Evolutionary conservation across 768 basidiomycete species (phyloP).

Genomic region (Boletus bicolor): DNA sequence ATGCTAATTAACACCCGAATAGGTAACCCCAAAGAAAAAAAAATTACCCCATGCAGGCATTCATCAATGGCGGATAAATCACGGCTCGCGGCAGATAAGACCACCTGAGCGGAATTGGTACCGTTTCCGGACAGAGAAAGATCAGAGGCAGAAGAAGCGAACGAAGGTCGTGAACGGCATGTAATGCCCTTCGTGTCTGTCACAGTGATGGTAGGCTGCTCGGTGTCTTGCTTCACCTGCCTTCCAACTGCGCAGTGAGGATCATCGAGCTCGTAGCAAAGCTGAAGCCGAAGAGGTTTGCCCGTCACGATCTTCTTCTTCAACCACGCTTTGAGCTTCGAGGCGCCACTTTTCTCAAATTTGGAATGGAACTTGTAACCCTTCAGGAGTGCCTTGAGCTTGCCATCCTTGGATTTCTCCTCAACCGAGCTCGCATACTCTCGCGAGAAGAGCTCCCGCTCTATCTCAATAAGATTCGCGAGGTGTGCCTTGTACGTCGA

Average conservation of each 20-base stretch:
- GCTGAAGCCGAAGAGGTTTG: conserved; percentile 36
- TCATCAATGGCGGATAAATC: conserved; percentile 58
- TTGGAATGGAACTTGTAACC: conserved; percentile 38
- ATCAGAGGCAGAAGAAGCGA: conserved; percentile 5
- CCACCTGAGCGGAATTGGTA: conserved; percentile 43
- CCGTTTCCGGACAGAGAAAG: conserved; percentile 33
- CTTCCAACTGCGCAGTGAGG: conserved; percentile 39
- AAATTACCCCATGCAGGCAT: conserved; percentile 50
- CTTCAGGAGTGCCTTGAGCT: conserved; percentile 42
- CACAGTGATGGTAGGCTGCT: conserved; percentile 19
- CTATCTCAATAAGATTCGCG: conserved; percentile 35
- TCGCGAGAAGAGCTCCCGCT: conserved; percentile 30
- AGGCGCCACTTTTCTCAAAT: conserved; percentile 36
- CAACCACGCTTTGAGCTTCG: conserved; percentile 61
- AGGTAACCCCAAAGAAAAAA: conserved; percentile 12
- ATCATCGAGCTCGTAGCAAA: conserved; percentile 42
- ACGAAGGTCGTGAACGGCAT: conserved; percentile 12
- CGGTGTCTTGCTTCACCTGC: conserved; percentile 30
- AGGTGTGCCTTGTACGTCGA: conserved; percentile 36
- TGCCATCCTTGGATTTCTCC: conserved; percentile 34
- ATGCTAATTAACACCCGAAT: conserved; percentile 7
- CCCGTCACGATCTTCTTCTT: conserved; percentile 52
- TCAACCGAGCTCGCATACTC: conserved; percentile 20
- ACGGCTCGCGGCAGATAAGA: conserved; percentile 50
- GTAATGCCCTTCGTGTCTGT: conserved; percentile 24